Percentiles rank a stretch among this genome's conserved stretches.
Conservation (phyloP, 2,329 filamentous ascomycete genomes). For the Metarhizium humberi region DNA sequence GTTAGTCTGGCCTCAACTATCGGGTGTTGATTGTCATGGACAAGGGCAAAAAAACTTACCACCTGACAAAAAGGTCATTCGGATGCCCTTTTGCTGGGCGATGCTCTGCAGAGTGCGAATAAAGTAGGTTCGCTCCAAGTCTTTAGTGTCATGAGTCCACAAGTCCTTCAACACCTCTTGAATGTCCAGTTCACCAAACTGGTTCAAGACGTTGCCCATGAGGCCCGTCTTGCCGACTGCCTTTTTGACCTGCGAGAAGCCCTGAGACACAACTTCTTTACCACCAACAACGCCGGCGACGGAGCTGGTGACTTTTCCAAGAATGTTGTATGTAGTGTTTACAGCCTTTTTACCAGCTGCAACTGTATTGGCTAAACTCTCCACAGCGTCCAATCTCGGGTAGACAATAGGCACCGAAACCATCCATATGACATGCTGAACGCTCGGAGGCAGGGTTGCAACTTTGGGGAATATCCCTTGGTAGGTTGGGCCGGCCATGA, state of each 20-base stretch:
- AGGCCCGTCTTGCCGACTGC: constrained; percentile 90
- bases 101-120: constrained; percentile 95
- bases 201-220: constrained; percentile 92
- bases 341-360: constrained; percentile 94
- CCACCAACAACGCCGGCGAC: constrained; percentile 93
- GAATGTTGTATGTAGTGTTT: constrained; percentile 90
- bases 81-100: constrained; percentile 84
- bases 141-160: constrained; percentile 98
- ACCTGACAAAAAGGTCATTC: constrained; percentile 95
- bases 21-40: background rate
- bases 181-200: constrained; percentile 92
- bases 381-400: constrained; percentile 81
- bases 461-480: constrained; percentile 96
- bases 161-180: constrained; percentile 90
- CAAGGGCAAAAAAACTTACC: constrained; percentile 35
- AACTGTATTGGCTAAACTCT: constrained; percentile 83
- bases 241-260: constrained; percentile 92
- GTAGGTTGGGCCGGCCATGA: constrained; percentile 93
- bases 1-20: background rate
- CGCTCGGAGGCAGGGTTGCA: constrained; percentile 77
- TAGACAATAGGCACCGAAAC: constrained; percentile 85
- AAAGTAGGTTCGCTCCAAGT: constrained; percentile 91
- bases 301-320: constrained; percentile 90
- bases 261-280: constrained; percentile 83
- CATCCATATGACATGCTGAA: constrained; percentile 97